Evolutionary conservation across 805 yeast species (phyloP), one percentile per base, ranked within the genome.

Genomic region (Saturnispora halmiae): DNA sequence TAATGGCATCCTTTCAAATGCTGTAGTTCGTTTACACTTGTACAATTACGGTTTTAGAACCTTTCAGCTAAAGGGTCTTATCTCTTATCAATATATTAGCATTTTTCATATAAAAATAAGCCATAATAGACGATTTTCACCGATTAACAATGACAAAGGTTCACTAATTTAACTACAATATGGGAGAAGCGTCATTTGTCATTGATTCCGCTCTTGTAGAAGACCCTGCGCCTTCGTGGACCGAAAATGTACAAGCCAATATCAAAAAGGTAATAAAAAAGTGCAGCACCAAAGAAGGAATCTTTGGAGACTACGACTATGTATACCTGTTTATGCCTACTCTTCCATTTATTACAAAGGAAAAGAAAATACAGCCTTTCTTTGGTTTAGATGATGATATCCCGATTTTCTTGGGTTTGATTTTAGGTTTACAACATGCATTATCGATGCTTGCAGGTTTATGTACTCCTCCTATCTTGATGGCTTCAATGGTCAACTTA

Each of bases 371-470:
- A 40, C 86, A 82, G 52, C 94, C 95, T 0, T 87, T 87, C 62
- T 88, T 87, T 51, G 86, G 92, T 4, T 61, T 87, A 38, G 67
- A 86, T 55, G 75, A 79, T 33, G 84, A 78, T 1, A 78, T 88
- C 76, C 96, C 96, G 1, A 51, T 86, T 13, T 51, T 82, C 6
- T 65, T 87, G 42, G 95, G 94, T 2, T 58, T 82, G 43, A 42
- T 87, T 8, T 69, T 88, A 26, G 96, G 96, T 16, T 69, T 87
- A 46, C 96, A 87, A 64, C 96, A 87, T 56, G 65, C 94, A 1
- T 60, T 87, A 48, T 78, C 96, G 19, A 87, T 88, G 95, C 64
- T 87, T 63, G 96, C 95, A 11, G 96, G 96, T 53, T 74, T 87
- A 38, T 80, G 82, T 29, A 67, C 92, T 5, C 95, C 96, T 6